Conservation (phyloP, 148 eudicot genomes). For the Chenopodium formosanum region DNA sequence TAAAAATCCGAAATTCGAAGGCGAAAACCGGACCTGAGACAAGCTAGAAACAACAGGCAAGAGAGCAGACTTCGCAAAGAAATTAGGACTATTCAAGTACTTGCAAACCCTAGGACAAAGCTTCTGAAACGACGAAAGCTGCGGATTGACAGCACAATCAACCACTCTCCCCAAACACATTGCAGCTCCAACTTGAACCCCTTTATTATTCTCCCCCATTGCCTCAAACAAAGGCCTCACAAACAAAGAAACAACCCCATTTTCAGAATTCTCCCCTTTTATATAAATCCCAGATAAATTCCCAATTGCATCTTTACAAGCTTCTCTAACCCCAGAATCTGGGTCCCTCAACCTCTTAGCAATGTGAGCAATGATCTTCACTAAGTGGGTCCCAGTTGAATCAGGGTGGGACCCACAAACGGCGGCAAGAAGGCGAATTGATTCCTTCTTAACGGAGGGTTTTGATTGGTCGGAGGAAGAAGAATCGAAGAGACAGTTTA, state of each 20-base stretch:
- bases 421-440: conserved; percentile 59
- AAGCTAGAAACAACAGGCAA: conserved; percentile 77
- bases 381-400: conserved; percentile 61
- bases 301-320: conserved; percentile 81
- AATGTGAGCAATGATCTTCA: conserved; percentile 69
- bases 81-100: conserved; percentile 74
- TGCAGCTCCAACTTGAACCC: conserved; percentile 78
- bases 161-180: conserved; percentile 85
- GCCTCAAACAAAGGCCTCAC: conserved; percentile 92
- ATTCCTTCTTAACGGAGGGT: conserved; percentile 74
- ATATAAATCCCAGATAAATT: conserved; percentile 54
- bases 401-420: conserved; percentile 55
- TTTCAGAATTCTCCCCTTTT: conserved; percentile 46
- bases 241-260: conserved; percentile 66
- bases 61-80: conserved; percentile 76
- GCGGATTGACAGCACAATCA: conserved; percentile 63
- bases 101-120: conserved; percentile 86
- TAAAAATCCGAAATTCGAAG: neutral
- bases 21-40: conserved; percentile 62
- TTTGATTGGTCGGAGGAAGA: conserved; percentile 60
- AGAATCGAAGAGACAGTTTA: conserved; percentile 78
- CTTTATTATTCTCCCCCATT: conserved; percentile 80
- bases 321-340: conserved; percentile 74
- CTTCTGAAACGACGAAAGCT: conserved; percentile 64
- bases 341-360: conserved; percentile 70